Evolutionary conservation across 805 yeast genomes (phyloP), one percentile per base, ranked within the genome.

Genomic region (Torulaspora indica): DNA sequence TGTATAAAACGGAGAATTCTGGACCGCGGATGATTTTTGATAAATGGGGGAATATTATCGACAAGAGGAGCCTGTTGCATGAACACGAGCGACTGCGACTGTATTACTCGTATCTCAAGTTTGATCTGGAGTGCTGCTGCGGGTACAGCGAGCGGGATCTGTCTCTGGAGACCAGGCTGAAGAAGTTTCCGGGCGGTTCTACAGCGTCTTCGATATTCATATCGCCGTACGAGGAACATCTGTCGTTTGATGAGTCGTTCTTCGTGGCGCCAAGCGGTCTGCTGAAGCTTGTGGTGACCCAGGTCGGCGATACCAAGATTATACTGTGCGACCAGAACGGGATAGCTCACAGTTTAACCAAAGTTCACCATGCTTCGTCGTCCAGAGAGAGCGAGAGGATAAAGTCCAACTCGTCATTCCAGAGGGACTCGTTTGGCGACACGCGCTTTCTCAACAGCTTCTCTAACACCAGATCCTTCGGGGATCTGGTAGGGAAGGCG

Each of bases 401-500:
- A 35, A 73, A 84, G 22, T 76, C 77, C 49, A 84, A 73, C 54
- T 71, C 83, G 5, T 79, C 79, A 30, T 71, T 82, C 46, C 77
- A 83, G 58, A 80, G 85, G 5, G 98, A 91, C 61, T 83, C 96
- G 3, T 91, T 90, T 69, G 98, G 98, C 5, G 95, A 89, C 57
- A 87, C 85, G 58, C 63, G 98, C 45, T 90, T 82, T 56, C 56
- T 78, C 45, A 77, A 85, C 29, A 76, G 80, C 51, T 82, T 81
- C 59, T 96, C 97, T 17, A 93, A 93, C 58, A 93, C 98, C 1
- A 74, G 98, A 52, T 75, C 96, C 1, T 93, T 93, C 73, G 98
- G 98, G 32, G 98, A 93, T 66, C 57, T 81, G 12, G 70, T 74
- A 20, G 95, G 81, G 42, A 93, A 93, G 64, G 73, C 82, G 29